Base-by-base conservation (phyloP, 1,139 yeast genomes). In the Saccharomyces hybrid region DNA sequence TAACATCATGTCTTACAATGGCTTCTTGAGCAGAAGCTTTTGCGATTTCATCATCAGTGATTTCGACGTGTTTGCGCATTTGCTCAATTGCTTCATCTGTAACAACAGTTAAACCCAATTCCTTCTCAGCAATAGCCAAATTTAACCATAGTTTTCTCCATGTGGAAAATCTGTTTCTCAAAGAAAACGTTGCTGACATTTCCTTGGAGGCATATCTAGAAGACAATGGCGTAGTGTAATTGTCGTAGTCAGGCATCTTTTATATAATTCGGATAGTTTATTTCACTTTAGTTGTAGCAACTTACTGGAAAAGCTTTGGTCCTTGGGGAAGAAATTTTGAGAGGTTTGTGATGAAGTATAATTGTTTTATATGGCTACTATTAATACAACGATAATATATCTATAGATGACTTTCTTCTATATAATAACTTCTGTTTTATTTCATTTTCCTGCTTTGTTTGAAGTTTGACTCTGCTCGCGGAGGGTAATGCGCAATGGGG, bases 131-230 rank as follows among this genome's bases (percentile, higher is more conserved):
- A 70, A 86, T 85, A 63, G 99, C 99, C 64, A 93, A 79, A 71
- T 88, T 90, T 69, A 84, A 82, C 99, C 99, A 93, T 63, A 93
- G 81, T 74, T 88, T 88, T 80, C 99, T 86, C 99, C 99, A 93
- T 52, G 99, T 93, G 53, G 97, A 87, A 74, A 87, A 93, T 71
- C 99, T 82, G 76, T 88, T 91, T 76, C 97, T 84, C 70, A 87
- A 76, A 51, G 98, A 91, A 79, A 93, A 93, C 69, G 93, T 79
- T 65, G 80, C 78, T 59, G 97, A 86, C 99, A 93, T 93, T 76
- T 93, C 99, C 70, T 87, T 91, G 62, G 97, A 88, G 54, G 99
- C 99, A 77, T 93, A 93, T 77, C 99, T 86, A 56, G 97, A 87
- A 56, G 98, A 89, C 63, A 93, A 78, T 50, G 99, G 99, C 30